Conservation (phyloP, 2,329 filamentous ascomycete genomes). For the Diaporthe australafricana region DNA sequence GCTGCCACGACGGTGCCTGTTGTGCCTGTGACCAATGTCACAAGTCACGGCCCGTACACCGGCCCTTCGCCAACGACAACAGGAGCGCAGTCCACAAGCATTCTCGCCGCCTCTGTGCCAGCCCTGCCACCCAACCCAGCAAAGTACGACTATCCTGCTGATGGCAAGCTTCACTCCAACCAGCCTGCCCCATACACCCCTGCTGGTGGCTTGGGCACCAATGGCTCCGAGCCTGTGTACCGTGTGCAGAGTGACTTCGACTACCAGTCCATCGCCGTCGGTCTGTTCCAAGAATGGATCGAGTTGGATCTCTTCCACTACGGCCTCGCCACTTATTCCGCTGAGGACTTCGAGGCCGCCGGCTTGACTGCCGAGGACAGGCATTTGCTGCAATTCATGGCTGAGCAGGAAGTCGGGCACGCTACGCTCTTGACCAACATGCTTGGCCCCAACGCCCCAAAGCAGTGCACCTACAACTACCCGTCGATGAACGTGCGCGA, state of each 20-base stretch:
- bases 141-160: slow-evolving; percentile 76
- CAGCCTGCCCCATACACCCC: slow-evolving; percentile 80
- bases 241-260: slow-evolving; percentile 85
- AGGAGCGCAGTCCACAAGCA: slow-evolving; percentile 72
- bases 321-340: slow-evolving; percentile 76
- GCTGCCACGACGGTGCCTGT: slow-evolving; percentile 43
- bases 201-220: slow-evolving; percentile 79
- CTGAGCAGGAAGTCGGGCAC: slow-evolving; percentile 80
- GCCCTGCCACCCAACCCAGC: slow-evolving; percentile 68
- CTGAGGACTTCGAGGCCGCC: slow-evolving; percentile 74
- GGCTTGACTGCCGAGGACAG: slow-evolving; percentile 78
- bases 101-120: slow-evolving; percentile 68
- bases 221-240: slow-evolving; percentile 81
- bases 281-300: slow-evolving; percentile 85
- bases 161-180: slow-evolving; percentile 75
- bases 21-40: slow-evolving; percentile 64
- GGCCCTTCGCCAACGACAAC: slow-evolving; percentile 75
- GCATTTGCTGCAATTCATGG: slow-evolving; percentile 80
- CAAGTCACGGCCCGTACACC: slow-evolving; percentile 75
- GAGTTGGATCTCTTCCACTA: slow-evolving; percentile 87
- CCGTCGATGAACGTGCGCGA: slow-evolving; percentile 80
- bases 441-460: slow-evolving; percentile 76
- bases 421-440: slow-evolving; percentile 83
- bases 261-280: slow-evolving; percentile 80
- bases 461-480: slow-evolving; percentile 85